Evolutionary conservation across 1,284 basidiomycete genomes (phyloP).

Genomic region (Vanrija sp.): DNA sequence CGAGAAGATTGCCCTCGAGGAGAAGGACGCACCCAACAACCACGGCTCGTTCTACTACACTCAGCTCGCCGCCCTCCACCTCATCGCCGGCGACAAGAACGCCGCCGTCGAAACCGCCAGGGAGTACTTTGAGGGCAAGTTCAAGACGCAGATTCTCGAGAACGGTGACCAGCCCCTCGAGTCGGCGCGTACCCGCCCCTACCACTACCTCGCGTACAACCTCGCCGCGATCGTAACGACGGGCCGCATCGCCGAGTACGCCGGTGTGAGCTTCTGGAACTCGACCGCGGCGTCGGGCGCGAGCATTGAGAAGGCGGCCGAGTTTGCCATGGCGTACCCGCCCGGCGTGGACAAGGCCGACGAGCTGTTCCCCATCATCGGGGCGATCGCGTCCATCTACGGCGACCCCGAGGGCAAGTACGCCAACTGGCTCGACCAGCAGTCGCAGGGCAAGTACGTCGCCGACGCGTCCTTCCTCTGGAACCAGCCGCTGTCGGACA

Average conservation of each 20-base stretch:
- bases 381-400: constrained; percentile 25
- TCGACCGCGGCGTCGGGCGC: constrained; percentile 13
- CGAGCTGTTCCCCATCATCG: constrained; percentile 23
- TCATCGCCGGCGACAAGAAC: constrained; percentile 27
- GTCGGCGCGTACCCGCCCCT: constrained; percentile 34
- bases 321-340: constrained; percentile 27
- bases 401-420: constrained; percentile 36
- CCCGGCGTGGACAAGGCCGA: constrained; percentile 1
- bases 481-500: constrained; percentile 19
- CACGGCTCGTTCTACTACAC: constrained; percentile 40
- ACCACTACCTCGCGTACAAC: constrained; percentile 44
- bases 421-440: constrained; percentile 17
- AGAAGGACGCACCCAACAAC: constrained; percentile 32
- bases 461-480: constrained; percentile 23
- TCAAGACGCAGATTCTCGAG: constrained; percentile 28
- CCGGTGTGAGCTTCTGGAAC: constrained; percentile 25
- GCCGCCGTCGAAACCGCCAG: constrained; percentile 19
- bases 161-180: constrained; percentile 36
- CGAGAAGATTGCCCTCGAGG: constrained; percentile 20
- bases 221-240: constrained; percentile 26
- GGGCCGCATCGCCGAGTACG: constrained; percentile 13
- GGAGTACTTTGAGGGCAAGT: constrained; percentile 29
- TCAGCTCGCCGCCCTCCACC: constrained; percentile 33
- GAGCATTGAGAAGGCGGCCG: constrained; percentile 30
- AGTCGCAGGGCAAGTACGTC: constrained; percentile 22